A percentile compares a stretch with the other conserved stretches of the same genome.
Conservation (phyloP, 1,139 yeast species). For the Debaryomyces sp. region DNA sequence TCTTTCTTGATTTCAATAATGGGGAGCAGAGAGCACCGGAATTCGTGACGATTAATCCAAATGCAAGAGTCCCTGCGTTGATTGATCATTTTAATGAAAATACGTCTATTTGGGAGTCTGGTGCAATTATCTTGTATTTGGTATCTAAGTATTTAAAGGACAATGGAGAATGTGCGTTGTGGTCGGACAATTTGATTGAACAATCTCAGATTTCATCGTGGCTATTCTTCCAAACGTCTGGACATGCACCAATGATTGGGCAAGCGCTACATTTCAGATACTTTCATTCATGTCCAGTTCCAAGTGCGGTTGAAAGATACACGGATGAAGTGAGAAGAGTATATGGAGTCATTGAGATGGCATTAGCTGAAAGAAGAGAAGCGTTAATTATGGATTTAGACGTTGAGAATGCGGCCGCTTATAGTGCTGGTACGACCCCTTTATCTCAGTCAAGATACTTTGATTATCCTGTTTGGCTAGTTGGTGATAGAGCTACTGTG, state of each 20-base stretch:
- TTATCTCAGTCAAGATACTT: slow-evolving; percentile 82
- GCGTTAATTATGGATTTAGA: slow-evolving; percentile 89
- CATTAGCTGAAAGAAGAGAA: slow-evolving; percentile 90
- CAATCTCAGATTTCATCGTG: slow-evolving; percentile 88
- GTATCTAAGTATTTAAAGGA: slow-evolving; percentile 70
- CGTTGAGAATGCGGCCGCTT: slow-evolving; percentile 85
- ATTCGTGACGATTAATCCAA: slow-evolving; percentile 88
- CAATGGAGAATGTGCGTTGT: slow-evolving; percentile 72
- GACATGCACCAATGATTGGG: slow-evolving; percentile 98
- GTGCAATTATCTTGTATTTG: slow-evolving; percentile 81
- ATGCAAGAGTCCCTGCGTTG: slow-evolving; percentile 92
- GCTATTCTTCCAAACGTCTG: slow-evolving; percentile 94
- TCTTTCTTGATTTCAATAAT: slow-evolving; percentile 81
- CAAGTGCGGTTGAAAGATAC: slow-evolving; percentile 88
- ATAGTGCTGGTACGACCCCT: slow-evolving; percentile 88
- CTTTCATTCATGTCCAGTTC: slow-evolving; percentile 85
- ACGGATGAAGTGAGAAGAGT: slow-evolving; percentile 93
- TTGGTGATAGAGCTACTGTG: slow-evolving; percentile 85
- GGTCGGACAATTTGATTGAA: slow-evolving; percentile 79
- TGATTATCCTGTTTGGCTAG: slow-evolving; percentile 94
- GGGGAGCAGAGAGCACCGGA: slow-evolving; percentile 95
- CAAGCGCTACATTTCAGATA: slow-evolving; percentile 93
- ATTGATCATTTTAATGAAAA: slow-evolving; percentile 85
- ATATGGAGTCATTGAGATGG: slow-evolving; percentile 94
- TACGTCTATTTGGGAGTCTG: slow-evolving; percentile 90